phyloP scores from a whole-genome alignment of 2,329 filamentous ascomycete genomes.

The Epichloe gansuensis region DNA sequence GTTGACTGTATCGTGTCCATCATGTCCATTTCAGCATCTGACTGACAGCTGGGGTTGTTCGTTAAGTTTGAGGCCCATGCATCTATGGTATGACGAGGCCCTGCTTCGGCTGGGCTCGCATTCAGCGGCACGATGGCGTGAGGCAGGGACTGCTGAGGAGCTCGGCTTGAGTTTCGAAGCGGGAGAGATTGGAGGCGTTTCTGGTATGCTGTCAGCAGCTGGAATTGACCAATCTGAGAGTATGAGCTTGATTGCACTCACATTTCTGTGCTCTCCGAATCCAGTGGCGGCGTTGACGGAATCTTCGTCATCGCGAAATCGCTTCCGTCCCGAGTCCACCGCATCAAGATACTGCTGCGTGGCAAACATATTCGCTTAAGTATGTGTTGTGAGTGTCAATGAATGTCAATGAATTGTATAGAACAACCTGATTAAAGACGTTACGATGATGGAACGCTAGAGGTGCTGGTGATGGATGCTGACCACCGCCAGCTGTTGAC shows the following conservation, averaged over 20 bases:
- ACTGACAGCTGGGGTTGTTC: conserved; percentile 8
- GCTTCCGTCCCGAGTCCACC: conserved; percentile 29
- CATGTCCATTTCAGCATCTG: conserved; percentile 39
- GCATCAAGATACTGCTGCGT: conserved; percentile 20
- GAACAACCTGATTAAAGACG: background rate
- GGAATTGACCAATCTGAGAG: background rate
- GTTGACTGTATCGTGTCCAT: conserved; percentile 19
- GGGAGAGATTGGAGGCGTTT: conserved; percentile 44
- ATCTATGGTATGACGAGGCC: conserved; percentile 19
- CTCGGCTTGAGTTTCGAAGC: conserved; percentile 32
- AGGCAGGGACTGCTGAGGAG: conserved; percentile 17
- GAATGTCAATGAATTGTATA: background rate
- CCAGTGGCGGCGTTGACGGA: conserved; percentile 24
- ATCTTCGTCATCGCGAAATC: conserved; percentile 34
- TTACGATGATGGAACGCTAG: background rate
- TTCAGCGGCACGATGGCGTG: conserved; percentile 28
- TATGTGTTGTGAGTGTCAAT: background rate
- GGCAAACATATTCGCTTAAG: conserved; percentile 24
- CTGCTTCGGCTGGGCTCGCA: conserved; percentile 27
- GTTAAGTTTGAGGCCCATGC: conserved; percentile 19
- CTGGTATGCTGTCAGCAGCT: conserved; percentile 21
- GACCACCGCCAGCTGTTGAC: background rate
- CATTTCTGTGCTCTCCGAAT: conserved; percentile 39
- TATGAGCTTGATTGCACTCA: conserved; percentile 17
- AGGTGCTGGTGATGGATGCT: background rate